phyloP scores from a whole-genome alignment of 139 green algal genomes.

The Microglena sp. region DNA sequence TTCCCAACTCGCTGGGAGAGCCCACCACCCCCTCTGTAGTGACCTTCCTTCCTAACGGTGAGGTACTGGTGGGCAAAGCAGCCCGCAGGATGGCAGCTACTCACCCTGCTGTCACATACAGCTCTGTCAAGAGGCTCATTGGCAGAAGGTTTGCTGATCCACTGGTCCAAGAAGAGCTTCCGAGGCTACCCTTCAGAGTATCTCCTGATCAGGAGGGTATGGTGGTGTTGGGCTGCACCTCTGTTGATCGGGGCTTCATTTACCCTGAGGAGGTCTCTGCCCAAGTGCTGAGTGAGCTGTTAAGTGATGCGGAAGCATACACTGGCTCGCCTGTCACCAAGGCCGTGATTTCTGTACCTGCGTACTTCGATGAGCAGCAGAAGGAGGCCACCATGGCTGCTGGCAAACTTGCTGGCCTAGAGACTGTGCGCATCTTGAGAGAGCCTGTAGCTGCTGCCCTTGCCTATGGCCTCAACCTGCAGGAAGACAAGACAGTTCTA shows the following conservation, averaged over 20 bases:
- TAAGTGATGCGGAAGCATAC: constrained; percentile 42
- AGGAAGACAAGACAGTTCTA: constrained; percentile 69
- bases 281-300: constrained; percentile 43
- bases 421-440: constrained; percentile 67
- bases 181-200: constrained; percentile 42
- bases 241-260: constrained; percentile 34
- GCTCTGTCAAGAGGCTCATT: constrained; percentile 84
- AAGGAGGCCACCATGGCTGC: constrained; percentile 63
- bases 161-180: constrained; percentile 35
- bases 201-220: constrained; percentile 29
- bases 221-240: constrained; percentile 25
- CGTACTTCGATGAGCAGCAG: constrained; percentile 77
- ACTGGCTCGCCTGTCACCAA: constrained; percentile 35
- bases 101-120: constrained; percentile 59
- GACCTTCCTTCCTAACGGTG: constrained; percentile 31
- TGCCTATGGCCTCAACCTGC: constrained; percentile 73
- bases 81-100: constrained; percentile 41
- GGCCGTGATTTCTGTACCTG: constrained; percentile 82
- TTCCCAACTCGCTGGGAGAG: constrained; percentile 44
- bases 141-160: constrained; percentile 35
- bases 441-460: constrained; percentile 82
- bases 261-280: constrained; percentile 71
- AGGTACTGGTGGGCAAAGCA: constrained; percentile 45
- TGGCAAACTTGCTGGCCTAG: constrained; percentile 64
- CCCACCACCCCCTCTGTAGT: constrained; percentile 68